Evolutionary conservation across 2,329 filamentous ascomycete genomes (phyloP), one percentile per base, ranked within the genome.

Genomic region (Talaromyces atroroseus): DNA sequence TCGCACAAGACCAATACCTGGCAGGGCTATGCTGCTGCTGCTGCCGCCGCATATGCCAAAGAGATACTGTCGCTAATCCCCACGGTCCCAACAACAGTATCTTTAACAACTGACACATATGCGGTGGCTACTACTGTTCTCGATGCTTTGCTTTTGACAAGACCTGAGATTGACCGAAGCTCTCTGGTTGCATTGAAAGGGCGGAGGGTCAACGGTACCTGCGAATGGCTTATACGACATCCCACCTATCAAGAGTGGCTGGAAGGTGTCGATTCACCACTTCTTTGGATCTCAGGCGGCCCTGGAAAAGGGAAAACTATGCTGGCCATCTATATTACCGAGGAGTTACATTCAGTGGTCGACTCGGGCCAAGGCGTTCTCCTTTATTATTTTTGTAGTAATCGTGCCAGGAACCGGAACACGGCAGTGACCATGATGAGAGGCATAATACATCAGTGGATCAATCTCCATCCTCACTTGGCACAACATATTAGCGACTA

Each of bases 391-490:
- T 42, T 42, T 8, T 42, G n/a, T 8, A 42, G 38, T 42, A 42
- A 42, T 6, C 38, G 38, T 11, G 38, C 20, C 38, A 42, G 10
- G 38, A 42, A 42, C 10, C 38, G 38, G 5, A 42, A 42, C 18
- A 42, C 38, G 2, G 38, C 38, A 2, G 2, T 42, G n/a, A 21
- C 38, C 7, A 71, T 71, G 0, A 63, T 76, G 14, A 75, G 71
- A 50, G 71, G 73, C 1, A 8, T 76, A 10, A 62, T 77, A 3
- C 73, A 76, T 49, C 71, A 76, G 52, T 60, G 76, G 0, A 71
- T 76, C 49, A 59, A 53, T 2, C 58, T 67, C 6, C 65, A 65
- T 14, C 67, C 65, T 1, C 26, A 40, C 14, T 57, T 75, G 26
- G 66, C 74, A n/a, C 24, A 61, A 42, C 62, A 75, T 65, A 73